Conservation (phyloP, 306 rosid genomes). For the Prunus kanzakura region DNA sequence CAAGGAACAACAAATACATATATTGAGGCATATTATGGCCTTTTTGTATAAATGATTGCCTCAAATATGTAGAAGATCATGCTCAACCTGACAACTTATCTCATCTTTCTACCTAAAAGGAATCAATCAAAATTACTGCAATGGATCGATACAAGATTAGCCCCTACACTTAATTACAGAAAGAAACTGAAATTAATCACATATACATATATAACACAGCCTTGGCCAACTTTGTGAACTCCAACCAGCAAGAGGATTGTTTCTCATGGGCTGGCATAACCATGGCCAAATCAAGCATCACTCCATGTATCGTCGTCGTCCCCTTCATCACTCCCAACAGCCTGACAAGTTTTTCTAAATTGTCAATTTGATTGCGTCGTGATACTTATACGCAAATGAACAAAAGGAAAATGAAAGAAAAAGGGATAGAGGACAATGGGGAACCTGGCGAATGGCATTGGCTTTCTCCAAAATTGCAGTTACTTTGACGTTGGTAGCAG, state of each 20-base stretch:
- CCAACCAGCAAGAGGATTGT: neutral
- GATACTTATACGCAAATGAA: neutral
- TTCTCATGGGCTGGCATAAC: neutral
- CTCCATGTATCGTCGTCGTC: constrained; percentile 90
- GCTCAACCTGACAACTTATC: constrained; percentile 26
- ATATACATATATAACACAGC: constrained; percentile 44
- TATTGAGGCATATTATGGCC: constrained; percentile 5
- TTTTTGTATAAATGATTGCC: constrained; percentile 17
- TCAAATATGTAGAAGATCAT: constrained; percentile 3
- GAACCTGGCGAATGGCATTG: constrained; percentile 92
- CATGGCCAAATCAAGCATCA: constrained; percentile 45
- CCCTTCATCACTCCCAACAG: constrained; percentile 83
- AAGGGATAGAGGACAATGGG: neutral
- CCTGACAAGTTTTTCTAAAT: constrained; percentile 46
- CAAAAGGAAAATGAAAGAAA: neutral
- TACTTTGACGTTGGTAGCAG: constrained; percentile 64
- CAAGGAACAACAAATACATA: neutral
- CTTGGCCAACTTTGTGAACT: constrained; percentile 29
- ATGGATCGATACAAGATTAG: constrained; percentile 29
- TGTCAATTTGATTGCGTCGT: neutral
- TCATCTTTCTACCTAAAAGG: constrained; percentile 19
- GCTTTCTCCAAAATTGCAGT: constrained; percentile 97
- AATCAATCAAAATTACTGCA: constrained; percentile 28
- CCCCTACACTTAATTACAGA: constrained; percentile 50
- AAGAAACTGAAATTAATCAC: constrained; percentile 50